These are phyloP conservation scores for Lithocarpus polystachyus DNA, from an alignment of 306 rosid genomes.

Conservation along the genomic window DNA sequence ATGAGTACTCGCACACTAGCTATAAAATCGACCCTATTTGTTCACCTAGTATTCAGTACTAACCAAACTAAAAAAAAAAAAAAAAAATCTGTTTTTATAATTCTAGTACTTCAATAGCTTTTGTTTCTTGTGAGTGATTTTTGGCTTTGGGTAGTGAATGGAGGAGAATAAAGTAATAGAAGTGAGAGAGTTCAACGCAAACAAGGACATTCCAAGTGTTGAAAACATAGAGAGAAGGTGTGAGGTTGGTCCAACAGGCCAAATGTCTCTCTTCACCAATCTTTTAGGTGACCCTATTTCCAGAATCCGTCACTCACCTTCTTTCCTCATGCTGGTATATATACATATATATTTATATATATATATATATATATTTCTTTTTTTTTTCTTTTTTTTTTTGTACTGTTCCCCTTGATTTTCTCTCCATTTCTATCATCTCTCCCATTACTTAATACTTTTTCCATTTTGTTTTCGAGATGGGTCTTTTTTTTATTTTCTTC, in stretches of 20 bases:
- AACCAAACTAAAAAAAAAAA: too few species aligned
- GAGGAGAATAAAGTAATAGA: background rate
- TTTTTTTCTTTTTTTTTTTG: background rate
- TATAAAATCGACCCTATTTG: too few species aligned
- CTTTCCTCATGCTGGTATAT: conserved; percentile 84
- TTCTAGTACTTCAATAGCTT: too few species aligned
- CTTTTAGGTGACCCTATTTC: conserved; percentile 90
- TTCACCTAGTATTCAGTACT: too few species aligned
- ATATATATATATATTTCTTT: too few species aligned
- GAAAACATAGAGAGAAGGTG: conserved; percentile 75
- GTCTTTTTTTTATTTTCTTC: too few species aligned
- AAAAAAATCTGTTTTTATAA: too few species aligned
- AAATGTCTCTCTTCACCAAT: conserved; percentile 75
- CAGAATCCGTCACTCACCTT: conserved; percentile 94
- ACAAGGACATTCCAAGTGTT: conserved; percentile 45
- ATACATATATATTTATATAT: background rate
- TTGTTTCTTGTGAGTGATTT: too few species aligned
- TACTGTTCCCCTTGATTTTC: too few species aligned
- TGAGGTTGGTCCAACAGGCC: conserved; percentile 71
- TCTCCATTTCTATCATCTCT: background rate
- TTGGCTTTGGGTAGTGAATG: too few species aligned
- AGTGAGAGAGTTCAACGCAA: conserved; percentile 53
- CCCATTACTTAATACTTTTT: background rate
- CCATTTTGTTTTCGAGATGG: too few species aligned
- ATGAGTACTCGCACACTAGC: too few species aligned